A percentile compares a stretch with the other conserved stretches of the same genome.
These are phyloP conservation scores for Colletotrichum melonis DNA, from an alignment of 2,329 filamentous ascomycete species.

Conservation along the genomic window DNA sequence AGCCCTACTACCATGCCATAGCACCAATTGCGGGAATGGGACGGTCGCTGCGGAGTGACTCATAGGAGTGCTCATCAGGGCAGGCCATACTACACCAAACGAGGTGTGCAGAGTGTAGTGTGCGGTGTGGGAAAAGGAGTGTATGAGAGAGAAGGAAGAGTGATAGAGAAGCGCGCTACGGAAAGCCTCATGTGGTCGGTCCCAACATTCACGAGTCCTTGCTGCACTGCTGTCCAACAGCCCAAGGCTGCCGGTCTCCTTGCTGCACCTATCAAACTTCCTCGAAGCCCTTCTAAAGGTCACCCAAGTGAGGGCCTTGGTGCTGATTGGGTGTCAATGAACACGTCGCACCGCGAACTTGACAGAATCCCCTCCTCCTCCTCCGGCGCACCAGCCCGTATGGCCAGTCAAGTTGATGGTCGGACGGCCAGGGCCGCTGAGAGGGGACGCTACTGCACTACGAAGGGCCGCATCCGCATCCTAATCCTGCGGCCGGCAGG, in stretches of 20 bases:
- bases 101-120: constrained; percentile 3
- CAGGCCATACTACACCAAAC: not conserved
- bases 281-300: constrained; percentile 35
- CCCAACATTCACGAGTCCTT: constrained; percentile 30
- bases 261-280: constrained; percentile 42
- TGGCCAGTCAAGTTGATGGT: constrained; percentile 12
- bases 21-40: constrained; percentile 9
- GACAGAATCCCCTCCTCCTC: not conserved
- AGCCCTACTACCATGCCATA: constrained; percentile 12
- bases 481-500: constrained; percentile 28
- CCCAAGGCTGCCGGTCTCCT: constrained; percentile 40
- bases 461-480: constrained; percentile 34
- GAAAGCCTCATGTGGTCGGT: constrained; percentile 21
- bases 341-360: constrained; percentile 28
- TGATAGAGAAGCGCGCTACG: constrained; percentile 5
- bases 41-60: constrained; percentile 28
- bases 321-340: constrained; percentile 20
- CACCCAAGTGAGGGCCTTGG: constrained; percentile 4
- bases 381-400: constrained; percentile 9
- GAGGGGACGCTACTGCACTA: constrained; percentile 32
- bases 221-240: constrained; percentile 38
- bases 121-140: not conserved
- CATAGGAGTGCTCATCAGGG: constrained; percentile 5
- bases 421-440: constrained; percentile 26
- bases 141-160: not conserved